Evolutionary conservation across 495 filamentous ascomycete genomes (phyloP), one percentile per base, ranked within the genome.

Genomic region (Coniosporium apollinis): DNA sequence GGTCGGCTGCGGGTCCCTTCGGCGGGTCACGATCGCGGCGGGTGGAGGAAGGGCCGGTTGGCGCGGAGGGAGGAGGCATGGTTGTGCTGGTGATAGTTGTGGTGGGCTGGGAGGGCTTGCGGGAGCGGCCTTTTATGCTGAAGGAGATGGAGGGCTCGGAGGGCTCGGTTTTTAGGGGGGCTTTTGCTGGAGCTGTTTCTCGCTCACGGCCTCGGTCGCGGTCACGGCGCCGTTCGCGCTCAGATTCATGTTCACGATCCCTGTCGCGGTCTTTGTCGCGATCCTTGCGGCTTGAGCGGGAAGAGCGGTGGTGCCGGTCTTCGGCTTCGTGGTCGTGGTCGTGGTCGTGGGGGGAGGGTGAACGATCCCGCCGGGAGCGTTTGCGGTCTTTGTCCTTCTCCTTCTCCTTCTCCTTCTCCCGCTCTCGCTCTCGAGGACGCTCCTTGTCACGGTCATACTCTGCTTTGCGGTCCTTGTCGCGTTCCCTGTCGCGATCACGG

Each of bases 291-390:
- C 49, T 48, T 37, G 62, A 55, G 37, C 58, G 51, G 37, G 65
- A 52, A 50, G 65, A 46, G 34, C 58, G 49, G 46, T 50, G 49
- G 24, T 48, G 29, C 28, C 44, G n/a, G 47, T 53, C 33, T 36
- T 53, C 40, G 0, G 49, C 46, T 17, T 54, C 43, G 15, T 55
- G 52, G 21, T 64, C 57, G 18, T 8, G 9, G 18, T 10, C 43
- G 15, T 55, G 52, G 21, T 64, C 57, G 18, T 8, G 9, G 18
- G 9, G 45, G 3, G 65, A 65, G n/a, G 48, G 53, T 7, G 62
- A 63, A 9, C 63, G 59, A 22, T 70, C 68, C 14, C 65, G 66
- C 16, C 63, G 63, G 14, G 66, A 64, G 6, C 64, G 57, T 47
- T 76, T 77, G 46, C 65, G 61, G 43, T 65, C 63, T 40, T 64